A percentile compares a stretch with the other conserved stretches of the same genome.
These are phyloP conservation scores for Venturia oleaginea DNA, from an alignment of 2,329 filamentous ascomycete genomes.

Conservation along the genomic window DNA sequence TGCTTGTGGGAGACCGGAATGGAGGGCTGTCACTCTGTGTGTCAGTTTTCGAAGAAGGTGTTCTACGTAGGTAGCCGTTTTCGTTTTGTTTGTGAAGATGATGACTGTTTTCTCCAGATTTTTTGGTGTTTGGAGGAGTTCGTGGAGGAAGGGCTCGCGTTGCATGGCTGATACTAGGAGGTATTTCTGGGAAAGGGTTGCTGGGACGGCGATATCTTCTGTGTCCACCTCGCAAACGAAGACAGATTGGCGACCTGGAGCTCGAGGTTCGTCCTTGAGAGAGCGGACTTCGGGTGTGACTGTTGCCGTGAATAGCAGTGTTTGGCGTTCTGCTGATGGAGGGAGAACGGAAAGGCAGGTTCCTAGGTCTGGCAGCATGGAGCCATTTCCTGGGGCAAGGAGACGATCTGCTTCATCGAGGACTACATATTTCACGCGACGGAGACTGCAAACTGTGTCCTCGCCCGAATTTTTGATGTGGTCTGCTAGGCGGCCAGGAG, in stretches of 20 bases:
- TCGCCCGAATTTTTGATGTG: conserved; percentile 86
- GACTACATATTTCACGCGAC: conserved; percentile 74
- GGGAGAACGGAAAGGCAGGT: conserved; percentile 78
- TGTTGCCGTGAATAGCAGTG: conserved; percentile 90
- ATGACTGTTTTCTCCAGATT: conserved; percentile 74
- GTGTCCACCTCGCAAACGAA: conserved; percentile 87
- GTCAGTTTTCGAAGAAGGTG: conserved; percentile 76
- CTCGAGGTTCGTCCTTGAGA: conserved; percentile 66
- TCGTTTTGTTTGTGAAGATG: conserved; percentile 88
- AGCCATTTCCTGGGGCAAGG: conserved; percentile 64
- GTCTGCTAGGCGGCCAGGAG: conserved; percentile 84
- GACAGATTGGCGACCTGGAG: conserved; percentile 62
- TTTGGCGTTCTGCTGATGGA: conserved; percentile 71
- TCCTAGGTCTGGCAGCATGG: conserved; percentile 91
- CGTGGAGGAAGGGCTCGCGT: conserved; percentile 89
- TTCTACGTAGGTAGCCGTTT: conserved; percentile 81
- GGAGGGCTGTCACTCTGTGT: conserved; percentile 84
- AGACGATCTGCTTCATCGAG: conserved; percentile 94
- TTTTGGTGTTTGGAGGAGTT: conserved; percentile 68
- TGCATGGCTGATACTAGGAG: conserved; percentile 84
- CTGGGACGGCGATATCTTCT: conserved; percentile 61
- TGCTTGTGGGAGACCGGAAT: conserved; percentile 76
- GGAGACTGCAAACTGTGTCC: conserved; percentile 77
- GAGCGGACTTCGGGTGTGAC: conserved; percentile 87
- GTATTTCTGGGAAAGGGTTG: conserved; percentile 74